These are phyloP conservation scores for Xylariales sp. DNA, from an alignment of 2,329 filamentous ascomycete species.

Conservation along the genomic window DNA sequence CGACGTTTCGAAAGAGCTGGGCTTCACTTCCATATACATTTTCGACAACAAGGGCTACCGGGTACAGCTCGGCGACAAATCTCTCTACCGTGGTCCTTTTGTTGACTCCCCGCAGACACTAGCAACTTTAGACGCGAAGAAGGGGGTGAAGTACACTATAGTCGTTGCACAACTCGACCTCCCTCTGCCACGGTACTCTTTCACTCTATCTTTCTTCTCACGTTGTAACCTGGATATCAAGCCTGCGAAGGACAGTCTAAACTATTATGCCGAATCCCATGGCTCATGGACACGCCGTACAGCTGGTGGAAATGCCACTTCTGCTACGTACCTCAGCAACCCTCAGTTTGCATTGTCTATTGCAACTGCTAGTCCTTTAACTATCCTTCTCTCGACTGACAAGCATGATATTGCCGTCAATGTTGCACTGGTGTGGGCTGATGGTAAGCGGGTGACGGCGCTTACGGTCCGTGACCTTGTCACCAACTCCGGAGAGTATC, in stretches of 20 bases:
- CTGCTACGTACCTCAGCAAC: conserved; percentile 73
- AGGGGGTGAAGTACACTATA: conserved; percentile 44
- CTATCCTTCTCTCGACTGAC: conserved; percentile 68
- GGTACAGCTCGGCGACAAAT: conserved; percentile 70
- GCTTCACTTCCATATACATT: conserved; percentile 84
- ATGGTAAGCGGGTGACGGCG: conserved; percentile 65
- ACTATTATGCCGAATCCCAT: conserved; percentile 51
- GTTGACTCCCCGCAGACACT: conserved; percentile 93
- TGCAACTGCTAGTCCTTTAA: conserved; percentile 54
- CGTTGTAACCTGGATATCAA: conserved; percentile 55
- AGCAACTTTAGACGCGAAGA: conserved; percentile 60
- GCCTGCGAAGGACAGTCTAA: conserved; percentile 57
- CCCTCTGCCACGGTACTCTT: conserved; percentile 69
- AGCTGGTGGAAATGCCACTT: conserved; percentile 79
- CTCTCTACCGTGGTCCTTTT: conserved; percentile 73
- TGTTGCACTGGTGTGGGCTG: conserved; percentile 76
- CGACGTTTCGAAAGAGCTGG: conserved; percentile 51
- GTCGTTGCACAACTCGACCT: conserved; percentile 78
- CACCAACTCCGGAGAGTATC: conserved; percentile 82
- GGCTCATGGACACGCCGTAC: conserved; percentile 74
- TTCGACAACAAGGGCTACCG: conserved; percentile 68
- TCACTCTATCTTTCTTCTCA: conserved; percentile 82
- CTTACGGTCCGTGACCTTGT: conserved; percentile 75
- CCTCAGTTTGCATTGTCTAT: conserved; percentile 76
- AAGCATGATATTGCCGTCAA: conserved; percentile 70